Conservation (phyloP, 257 asterid species). For the Henckelia pumila region DNA sequence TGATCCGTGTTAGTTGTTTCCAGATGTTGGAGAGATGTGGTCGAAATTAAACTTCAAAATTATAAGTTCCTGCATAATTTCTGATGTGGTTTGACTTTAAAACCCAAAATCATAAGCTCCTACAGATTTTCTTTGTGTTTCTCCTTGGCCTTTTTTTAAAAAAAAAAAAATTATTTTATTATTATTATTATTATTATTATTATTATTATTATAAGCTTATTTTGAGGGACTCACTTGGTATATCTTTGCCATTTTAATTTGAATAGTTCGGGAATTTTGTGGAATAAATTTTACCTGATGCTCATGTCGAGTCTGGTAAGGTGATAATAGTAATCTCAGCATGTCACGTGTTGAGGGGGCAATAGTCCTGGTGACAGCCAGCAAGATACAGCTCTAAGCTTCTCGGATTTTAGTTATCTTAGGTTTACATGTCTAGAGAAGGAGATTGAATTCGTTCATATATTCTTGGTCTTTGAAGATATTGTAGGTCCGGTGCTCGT, state of each 20-base stretch:
- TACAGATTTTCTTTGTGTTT: neutral
- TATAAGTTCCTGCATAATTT: neutral
- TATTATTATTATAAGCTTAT: conserved; percentile 5
- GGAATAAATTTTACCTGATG: neutral
- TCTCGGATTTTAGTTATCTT: neutral
- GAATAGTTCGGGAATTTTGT: neutral
- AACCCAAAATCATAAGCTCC: neutral
- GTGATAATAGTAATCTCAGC: neutral
- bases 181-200: too few species aligned
- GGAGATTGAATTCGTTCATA: neutral
- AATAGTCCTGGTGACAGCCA: neutral
- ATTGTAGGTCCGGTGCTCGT: neutral
- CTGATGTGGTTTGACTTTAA: neutral
- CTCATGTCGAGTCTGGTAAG: neutral
- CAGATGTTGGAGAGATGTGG: neutral
- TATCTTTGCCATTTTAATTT: neutral
- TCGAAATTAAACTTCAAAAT: neutral
- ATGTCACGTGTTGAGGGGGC: neutral
- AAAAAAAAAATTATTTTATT: too few species aligned
- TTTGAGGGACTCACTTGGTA: conserved; percentile 7
- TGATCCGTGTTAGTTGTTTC: conserved; percentile 3
- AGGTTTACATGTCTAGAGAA: neutral
- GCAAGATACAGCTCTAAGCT: neutral
- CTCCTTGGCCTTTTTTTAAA: neutral
- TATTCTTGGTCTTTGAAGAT: neutral